These are phyloP conservation scores for Penicillium coffeae DNA, from an alignment of 495 filamentous ascomycete genomes.

Conservation along the genomic window DNA sequence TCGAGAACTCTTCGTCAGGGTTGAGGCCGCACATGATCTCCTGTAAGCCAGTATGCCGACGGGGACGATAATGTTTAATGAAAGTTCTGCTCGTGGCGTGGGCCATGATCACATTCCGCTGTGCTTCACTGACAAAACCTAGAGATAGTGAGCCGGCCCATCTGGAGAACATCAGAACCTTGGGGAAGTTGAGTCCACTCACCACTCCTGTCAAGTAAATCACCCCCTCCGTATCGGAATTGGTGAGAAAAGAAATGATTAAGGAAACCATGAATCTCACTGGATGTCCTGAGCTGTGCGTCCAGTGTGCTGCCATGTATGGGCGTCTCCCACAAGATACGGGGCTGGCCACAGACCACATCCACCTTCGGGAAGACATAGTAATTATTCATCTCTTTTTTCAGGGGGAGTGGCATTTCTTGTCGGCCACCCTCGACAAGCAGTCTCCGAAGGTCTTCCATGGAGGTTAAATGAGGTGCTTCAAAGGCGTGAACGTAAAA, in stretches of 20 bases:
- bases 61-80: constrained; percentile 36
- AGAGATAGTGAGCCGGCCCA: neutral
- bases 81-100: constrained; percentile 27
- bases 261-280: constrained; percentile 23
- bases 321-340: constrained; percentile 12
- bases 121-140: constrained; percentile 28
- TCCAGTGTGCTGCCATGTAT: constrained; percentile 15
- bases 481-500: constrained; percentile 16
- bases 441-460: constrained; percentile 13
- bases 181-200: neutral
- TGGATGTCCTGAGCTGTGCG: constrained; percentile 15
- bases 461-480: constrained; percentile 6
- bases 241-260: constrained; percentile 18
- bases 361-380: constrained; percentile 14
- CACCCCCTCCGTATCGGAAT: constrained; percentile 20
- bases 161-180: neutral
- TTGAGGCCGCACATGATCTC: constrained; percentile 26
- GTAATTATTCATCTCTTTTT: constrained; percentile 12
- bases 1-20: constrained; percentile 27
- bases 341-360: neutral
- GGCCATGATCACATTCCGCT: constrained; percentile 39
- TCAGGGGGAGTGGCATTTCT: constrained; percentile 13
- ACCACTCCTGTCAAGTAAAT: constrained; percentile 19
- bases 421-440: constrained; percentile 11
- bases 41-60: constrained; percentile 28